Conservation (phyloP, 164 flowering plant genomes). For the Litsea cubeba region DNA sequence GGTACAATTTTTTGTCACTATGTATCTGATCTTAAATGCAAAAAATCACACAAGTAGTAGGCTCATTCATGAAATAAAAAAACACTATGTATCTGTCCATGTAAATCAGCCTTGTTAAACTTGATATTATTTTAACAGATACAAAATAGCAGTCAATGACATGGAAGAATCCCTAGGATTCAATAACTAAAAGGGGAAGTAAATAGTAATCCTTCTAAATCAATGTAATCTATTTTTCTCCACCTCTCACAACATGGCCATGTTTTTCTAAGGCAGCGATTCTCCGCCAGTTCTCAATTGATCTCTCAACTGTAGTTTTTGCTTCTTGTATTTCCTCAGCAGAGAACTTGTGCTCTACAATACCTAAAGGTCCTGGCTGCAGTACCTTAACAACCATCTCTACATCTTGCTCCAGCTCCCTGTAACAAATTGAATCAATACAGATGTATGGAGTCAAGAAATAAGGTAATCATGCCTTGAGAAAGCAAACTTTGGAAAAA, state of each 20-base stretch:
- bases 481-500: background rate
- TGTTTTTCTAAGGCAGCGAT: conserved; percentile 41
- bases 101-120: no score
- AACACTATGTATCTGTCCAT: no score
- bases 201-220: conserved; percentile 19
- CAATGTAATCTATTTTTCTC: conserved; percentile 29
- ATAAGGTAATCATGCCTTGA: background rate
- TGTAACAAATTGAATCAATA: conserved; percentile 16
- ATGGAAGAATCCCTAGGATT: no score
- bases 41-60: no score
- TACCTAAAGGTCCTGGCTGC: conserved; percentile 92
- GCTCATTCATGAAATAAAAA: no score
- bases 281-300: conserved; percentile 69
- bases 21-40: background rate
- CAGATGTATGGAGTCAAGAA: background rate
- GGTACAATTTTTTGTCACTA: background rate
- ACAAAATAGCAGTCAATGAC: no score
- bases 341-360: conserved; percentile 83
- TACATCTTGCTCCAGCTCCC: conserved; percentile 82
- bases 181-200: background rate
- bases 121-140: no score
- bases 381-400: conserved; percentile 82
- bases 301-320: conserved; percentile 43
- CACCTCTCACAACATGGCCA: background rate
- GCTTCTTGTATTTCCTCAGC: conserved; percentile 64